Percentiles rank a stretch among this genome's conserved stretches.
Conservation (phyloP, 2,329 filamentous ascomycete species). For the Aspergillus thermomutatus region DNA sequence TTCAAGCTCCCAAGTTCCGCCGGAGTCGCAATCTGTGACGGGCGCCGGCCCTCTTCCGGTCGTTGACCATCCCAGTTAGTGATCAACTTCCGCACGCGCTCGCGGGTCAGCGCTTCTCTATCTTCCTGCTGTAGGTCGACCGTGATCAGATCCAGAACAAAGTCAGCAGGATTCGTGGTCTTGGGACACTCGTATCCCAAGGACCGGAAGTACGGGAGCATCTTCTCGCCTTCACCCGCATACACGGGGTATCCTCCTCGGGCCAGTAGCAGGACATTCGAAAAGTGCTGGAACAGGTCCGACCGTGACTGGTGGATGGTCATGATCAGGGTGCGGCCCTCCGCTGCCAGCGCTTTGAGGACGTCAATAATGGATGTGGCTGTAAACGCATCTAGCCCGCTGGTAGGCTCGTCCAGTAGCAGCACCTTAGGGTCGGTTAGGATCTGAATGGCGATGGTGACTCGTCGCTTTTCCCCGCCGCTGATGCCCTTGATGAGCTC, state of each 20-base stretch:
- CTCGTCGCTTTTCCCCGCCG: slow-evolving; percentile 73
- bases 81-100: slow-evolving; percentile 61
- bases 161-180: slow-evolving; percentile 74
- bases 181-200: slow-evolving; percentile 63
- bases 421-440: slow-evolving; percentile 71
- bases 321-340: slow-evolving; percentile 71
- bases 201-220: slow-evolving; percentile 62
- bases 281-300: slow-evolving; percentile 68
- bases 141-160: slow-evolving; percentile 72
- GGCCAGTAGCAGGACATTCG: slow-evolving; percentile 67
- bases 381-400: slow-evolving; percentile 73
- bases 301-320: slow-evolving; percentile 76
- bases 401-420: slow-evolving; percentile 73
- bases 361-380: slow-evolving; percentile 75
- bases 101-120: slow-evolving; percentile 60
- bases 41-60: slow-evolving; percentile 19
- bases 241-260: slow-evolving; percentile 67
- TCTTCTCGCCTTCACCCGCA: slow-evolving; percentile 59
- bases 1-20: slow-evolving; percentile 69
- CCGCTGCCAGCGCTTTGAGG: slow-evolving; percentile 64
- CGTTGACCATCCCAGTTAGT: slow-evolving; percentile 50
- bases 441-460: slow-evolving; percentile 74
- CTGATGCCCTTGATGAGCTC: slow-evolving; percentile 74
- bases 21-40: slow-evolving; percentile 58
- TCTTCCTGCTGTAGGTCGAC: slow-evolving; percentile 67